Evolutionary conservation across 2,329 filamentous ascomycete species (phyloP), one percentile per base, ranked within the genome.

Genomic region (Neonectria coccinea): DNA sequence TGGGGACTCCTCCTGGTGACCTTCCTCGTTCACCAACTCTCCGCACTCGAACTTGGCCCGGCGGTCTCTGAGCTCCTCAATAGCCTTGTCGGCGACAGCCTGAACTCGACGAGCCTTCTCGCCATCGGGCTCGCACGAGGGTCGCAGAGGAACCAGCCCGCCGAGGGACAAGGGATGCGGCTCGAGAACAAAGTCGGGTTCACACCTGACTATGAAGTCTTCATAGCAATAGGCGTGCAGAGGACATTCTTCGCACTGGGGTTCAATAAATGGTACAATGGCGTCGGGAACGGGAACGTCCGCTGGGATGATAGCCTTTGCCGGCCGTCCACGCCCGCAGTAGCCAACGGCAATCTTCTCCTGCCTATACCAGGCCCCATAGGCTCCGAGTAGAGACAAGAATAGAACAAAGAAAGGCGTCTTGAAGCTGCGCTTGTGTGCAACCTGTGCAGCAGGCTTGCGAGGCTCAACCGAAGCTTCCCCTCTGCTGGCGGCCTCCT

Each of bases 341-440:
- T 97, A 99, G 36, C 97, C 96, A 20, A 98, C 93, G 16, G 93
- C 91, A n/a, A 97, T 83, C 84, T 98, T 98, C 79, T 99, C 96
- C 76, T 97, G 93, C 53, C 95, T 86, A 82, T 94, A 99, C 87
- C 94, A 96, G 9, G 88, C 88, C 31, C 86, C 91, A 68, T 97
- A 93, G 1, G 91, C 89, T 33, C 86, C 86, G 7, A 96, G 78
- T 10, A 96, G 80, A 0, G 91, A 89, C 20, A 92, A 76, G 3
- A 95, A 77, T 2, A 97, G 83, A 6, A 94, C 87, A 77, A 89
- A 88, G 2, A 95, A 83, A 16, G 93, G 90, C 0, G 88, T 88
- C 63, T 87, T 86, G 33, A 89, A 80, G 25, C 84, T 83, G 9
- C 82, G 78, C 62, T 82, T 83, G 7, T 78, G 79, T 16, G 71